Evolutionary conservation across 2,329 filamentous ascomycete genomes (phyloP).

Genomic region (Madurella fahalii): DNA sequence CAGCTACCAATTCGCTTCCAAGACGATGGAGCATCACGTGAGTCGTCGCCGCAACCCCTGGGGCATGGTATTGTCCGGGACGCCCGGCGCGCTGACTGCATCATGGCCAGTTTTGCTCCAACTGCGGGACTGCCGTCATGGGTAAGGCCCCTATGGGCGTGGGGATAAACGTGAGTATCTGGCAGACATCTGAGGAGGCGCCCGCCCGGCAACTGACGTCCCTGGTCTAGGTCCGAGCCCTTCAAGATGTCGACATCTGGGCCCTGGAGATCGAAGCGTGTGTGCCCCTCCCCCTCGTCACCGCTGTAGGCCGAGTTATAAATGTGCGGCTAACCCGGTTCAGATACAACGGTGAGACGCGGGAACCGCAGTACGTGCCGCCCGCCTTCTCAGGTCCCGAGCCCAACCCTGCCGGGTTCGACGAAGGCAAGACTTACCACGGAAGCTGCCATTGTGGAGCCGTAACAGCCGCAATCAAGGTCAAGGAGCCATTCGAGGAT

Average conservation of each 20-base stretch:
- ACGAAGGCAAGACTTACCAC: conserved; percentile 40
- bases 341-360: conserved; percentile 38
- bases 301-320: background rate
- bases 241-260: conserved; percentile 44
- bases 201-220: background rate
- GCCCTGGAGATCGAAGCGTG: conserved; percentile 36
- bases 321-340: background rate
- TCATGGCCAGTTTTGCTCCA: conserved; percentile 45
- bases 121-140: conserved; percentile 45
- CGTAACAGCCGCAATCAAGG: conserved; percentile 40
- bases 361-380: conserved; percentile 33
- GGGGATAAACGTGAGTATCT: conserved; percentile 40
- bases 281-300: conserved; percentile 16
- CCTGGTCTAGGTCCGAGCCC: conserved; percentile 34
- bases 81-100: too few species aligned
- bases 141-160: conserved; percentile 29
- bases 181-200: background rate
- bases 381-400: conserved; percentile 39
- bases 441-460: conserved; percentile 53
- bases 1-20: conserved; percentile 42
- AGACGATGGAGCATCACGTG: conserved; percentile 40
- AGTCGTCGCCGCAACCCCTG: background rate
- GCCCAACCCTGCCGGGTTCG: conserved; percentile 34
- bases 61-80: background rate
- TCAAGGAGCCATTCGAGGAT: conserved; percentile 38